A percentile compares a stretch with the other conserved stretches of the same genome.
Conservation (phyloP, 148 eudicot species). For the Vaccinium myrtillus region DNA sequence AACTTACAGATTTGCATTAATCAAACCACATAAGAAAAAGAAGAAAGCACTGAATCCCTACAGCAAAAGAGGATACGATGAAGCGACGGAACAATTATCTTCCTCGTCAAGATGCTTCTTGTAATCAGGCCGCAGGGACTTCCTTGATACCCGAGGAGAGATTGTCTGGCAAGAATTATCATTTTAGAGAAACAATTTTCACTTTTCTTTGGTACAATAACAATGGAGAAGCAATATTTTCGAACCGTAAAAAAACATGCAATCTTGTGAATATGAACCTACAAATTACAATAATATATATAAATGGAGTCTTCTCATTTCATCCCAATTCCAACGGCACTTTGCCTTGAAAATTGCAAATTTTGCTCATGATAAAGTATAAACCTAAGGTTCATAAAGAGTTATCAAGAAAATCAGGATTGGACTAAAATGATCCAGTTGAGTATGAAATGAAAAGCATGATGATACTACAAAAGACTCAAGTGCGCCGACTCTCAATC, state of each 20-base stretch:
- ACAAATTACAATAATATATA: neutral
- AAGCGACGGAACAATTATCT: conserved; percentile 80
- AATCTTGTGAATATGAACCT: neutral
- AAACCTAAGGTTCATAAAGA: neutral
- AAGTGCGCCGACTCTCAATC: neutral
- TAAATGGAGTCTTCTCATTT: neutral
- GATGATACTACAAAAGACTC: neutral
- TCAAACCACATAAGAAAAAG: neutral
- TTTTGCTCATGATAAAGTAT: neutral
- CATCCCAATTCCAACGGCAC: neutral
- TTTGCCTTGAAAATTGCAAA: neutral
- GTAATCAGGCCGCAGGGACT: conserved; percentile 24
- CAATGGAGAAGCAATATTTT: neutral
- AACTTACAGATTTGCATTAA: neutral
- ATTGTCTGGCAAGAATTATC: conserved; percentile 39
- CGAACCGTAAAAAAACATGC: neutral
- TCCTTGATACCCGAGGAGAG: conserved; percentile 48
- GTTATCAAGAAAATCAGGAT: neutral
- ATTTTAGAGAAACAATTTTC: conserved; percentile 6
- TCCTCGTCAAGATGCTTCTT: conserved; percentile 57
- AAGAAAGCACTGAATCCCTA: neutral
- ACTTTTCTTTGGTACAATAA: neutral
- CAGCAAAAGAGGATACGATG: conserved; percentile 74
- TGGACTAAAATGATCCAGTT: neutral
- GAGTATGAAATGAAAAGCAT: neutral